Evolutionary conservation across 2,329 filamentous ascomycete genomes (phyloP), one percentile per base, ranked within the genome.

Genomic region (Didymella glomerata): DNA sequence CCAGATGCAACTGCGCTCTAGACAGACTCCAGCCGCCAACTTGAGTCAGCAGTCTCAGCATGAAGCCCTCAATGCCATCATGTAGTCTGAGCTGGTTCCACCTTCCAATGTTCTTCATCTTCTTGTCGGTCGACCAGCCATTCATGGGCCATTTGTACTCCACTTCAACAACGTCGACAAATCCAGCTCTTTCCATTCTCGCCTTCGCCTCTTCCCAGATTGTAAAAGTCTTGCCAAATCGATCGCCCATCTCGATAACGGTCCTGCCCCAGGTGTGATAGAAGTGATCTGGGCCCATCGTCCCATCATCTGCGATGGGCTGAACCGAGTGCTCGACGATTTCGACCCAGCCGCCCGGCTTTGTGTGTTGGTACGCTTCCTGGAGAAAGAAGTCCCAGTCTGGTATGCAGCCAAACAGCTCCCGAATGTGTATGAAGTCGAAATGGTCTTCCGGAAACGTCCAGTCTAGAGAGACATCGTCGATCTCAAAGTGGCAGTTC

Each of bases 381-480:
- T 66, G 50, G 50, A 72, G 78, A 62, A 82, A 79, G 54, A 74
- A 74, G 53, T 78, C 73, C 80, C 80, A 82, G 60, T 82, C 80
- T 1, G 76, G 73, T 18, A 83, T 76, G 53, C 76, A 78, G 13
- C 81, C 80, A 50, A 79, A 80, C 24, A 82, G 67, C 48, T 79
- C 79, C 48, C 81, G 78, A 16, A 81, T 69, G 63, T 83, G 80
- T 45, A 82, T 77, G 57, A 80, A 80, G 67, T 82, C 80, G 61
- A 77, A 77, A 50, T 74, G 67, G 38, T 74, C 63, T 1, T 59
- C 55, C 0, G 72, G 73, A 44, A 74, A 77, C 1, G 78, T 80
- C 80, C 80, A 82, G 24, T 74, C 72, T 8, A 74, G 66, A 1
- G 74, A 76, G 16, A 79, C 72, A 49, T 83, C 81, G 69, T 83